Percentiles rank a stretch among this genome's conserved stretches.
phyloP scores from a whole-genome alignment of 257 asterid species.

The Ilex asprella region DNA sequence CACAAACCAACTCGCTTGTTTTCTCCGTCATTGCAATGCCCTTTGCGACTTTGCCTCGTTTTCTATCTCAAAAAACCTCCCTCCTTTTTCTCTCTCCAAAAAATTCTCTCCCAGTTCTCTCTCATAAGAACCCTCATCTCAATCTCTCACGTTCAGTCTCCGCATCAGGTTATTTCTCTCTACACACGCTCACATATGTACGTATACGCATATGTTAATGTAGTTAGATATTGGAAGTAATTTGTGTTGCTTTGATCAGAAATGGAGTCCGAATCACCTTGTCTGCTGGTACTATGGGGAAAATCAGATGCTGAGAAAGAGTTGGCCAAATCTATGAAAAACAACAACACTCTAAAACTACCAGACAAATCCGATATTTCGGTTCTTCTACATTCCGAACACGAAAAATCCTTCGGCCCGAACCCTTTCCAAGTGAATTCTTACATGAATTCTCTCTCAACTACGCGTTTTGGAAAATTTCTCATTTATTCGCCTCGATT shows the following conservation, averaged over 20 bases:
- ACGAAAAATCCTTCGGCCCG: conserved; percentile 14
- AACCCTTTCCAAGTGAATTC: conserved; percentile 38
- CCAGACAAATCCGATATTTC: conserved; percentile 39
- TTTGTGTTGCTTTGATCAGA: conserved; percentile 19
- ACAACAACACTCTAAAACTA: conserved; percentile 37
- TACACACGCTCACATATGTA: neutral
- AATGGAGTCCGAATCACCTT: conserved; percentile 49
- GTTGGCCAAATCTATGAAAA: conserved; percentile 45
- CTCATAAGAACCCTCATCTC: neutral
- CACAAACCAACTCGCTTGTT: no score
- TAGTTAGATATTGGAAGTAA: neutral
- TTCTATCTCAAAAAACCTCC: neutral
- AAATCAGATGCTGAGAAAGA: conserved; percentile 56
- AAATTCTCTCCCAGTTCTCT: neutral
- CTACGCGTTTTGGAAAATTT: conserved; percentile 58
- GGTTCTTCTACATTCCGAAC: conserved; percentile 41
- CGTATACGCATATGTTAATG: neutral
- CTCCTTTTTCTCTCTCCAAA: neutral
- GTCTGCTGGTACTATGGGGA: conserved; percentile 50
- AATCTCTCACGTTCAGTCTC: neutral
- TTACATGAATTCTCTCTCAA: conserved; percentile 45
- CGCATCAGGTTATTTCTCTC: neutral
- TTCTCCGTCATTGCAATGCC: no score
- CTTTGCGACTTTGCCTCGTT: neutral
- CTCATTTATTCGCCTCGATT: conserved; percentile 66